Evolutionary conservation across 2,329 filamentous ascomycete genomes (phyloP).

Genomic region (Aureobasidium lini): DNA sequence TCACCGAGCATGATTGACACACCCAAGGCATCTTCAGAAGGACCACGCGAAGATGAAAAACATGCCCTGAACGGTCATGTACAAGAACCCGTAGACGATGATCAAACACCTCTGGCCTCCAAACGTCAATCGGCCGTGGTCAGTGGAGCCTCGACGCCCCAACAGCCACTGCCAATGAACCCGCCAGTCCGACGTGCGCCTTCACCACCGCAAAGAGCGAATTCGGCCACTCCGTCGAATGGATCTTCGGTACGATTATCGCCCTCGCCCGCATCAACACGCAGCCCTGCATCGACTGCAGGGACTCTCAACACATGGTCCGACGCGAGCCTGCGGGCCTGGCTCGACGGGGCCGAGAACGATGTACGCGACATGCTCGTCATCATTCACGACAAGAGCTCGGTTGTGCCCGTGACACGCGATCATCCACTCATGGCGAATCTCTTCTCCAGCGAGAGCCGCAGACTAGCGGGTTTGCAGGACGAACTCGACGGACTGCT

Average conservation of each 20-base stretch:
- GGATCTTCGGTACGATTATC: conserved; percentile 30
- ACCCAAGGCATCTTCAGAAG: conserved; percentile 18
- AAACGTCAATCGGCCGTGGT: conserved; percentile 22
- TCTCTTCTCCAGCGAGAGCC: conserved; percentile 78
- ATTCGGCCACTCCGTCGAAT: conserved; percentile 11
- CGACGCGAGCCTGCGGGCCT: conserved; percentile 74
- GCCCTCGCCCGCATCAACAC: conserved; percentile 26
- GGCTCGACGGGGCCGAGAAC: conserved; percentile 74
- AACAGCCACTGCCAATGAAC: conserved; percentile 1
- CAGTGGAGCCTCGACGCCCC: conserved; percentile 1
- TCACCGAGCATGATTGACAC: conserved; percentile 26
- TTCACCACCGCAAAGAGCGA: conserved; percentile 3
- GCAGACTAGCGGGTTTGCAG: conserved; percentile 49
- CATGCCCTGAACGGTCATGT: conserved; percentile 10
- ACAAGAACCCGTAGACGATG: conserved; percentile 18
- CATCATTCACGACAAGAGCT: conserved; percentile 87
- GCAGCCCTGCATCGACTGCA: conserved; percentile 50
- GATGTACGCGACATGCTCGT: conserved; percentile 85
- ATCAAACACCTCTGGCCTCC: conserved; percentile 22
- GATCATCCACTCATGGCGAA: conserved; percentile 78
- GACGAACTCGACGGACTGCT: conserved; percentile 67
- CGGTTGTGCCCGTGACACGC: conserved; percentile 67
- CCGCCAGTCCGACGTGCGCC: conserved; percentile 6
- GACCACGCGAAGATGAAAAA: conserved; percentile 9
- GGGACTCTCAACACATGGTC: conserved; percentile 65